Base-by-base conservation (phyloP, 495 filamentous ascomycete genomes). In the Lindgomyces ingoldianus region DNA sequence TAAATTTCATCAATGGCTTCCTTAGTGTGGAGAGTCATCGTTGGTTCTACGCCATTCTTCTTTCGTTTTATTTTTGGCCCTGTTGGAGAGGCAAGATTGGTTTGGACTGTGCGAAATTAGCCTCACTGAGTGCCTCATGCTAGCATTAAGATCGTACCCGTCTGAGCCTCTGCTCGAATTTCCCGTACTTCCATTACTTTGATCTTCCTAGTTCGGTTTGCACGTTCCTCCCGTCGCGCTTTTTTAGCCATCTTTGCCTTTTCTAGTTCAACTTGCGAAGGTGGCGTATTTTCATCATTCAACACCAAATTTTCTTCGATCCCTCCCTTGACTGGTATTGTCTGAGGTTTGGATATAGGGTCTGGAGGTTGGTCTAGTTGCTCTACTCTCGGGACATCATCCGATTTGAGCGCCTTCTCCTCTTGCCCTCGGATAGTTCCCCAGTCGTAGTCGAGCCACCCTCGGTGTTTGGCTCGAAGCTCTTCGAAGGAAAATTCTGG, bases 1-100 rank as follows among this genome's bases (percentile, higher is more conserved):
- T 98, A 96, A 50, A 98, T 97, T 65, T 98, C 95, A 70, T 98
- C 93, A 50, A 91, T 96, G 0, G 94, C 94, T 55, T 93, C 93
- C 53, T 86, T 90, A 18, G 94, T 98, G 71, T 97, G 90, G 65
- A 98, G 83, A 1, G 94, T 98, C 93, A 98, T 97, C 0, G 94
- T 98, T 25, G 91, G 90, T 72, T 96, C 91, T 1, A 83, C 75
- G 3, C 64, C 57, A 12, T 84, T 82, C 73, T 88, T 90, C 77
- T 90, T 93, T 49, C 84, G 81, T 45, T 82, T 87, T 26, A 91
- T 81, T 73, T 91, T 96, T 1, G 85, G 85, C 14, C 84, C 84
- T 0, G 89, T 88, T 0, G 92, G 92, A 11, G 92, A 97, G 65
- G 90, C 89, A 44, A 97, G 80, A 62, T 96, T 97, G 52, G 91